Evolutionary conservation across 106 monocot species (phyloP).

Genomic region (Acanthochlamys bracteata): DNA sequence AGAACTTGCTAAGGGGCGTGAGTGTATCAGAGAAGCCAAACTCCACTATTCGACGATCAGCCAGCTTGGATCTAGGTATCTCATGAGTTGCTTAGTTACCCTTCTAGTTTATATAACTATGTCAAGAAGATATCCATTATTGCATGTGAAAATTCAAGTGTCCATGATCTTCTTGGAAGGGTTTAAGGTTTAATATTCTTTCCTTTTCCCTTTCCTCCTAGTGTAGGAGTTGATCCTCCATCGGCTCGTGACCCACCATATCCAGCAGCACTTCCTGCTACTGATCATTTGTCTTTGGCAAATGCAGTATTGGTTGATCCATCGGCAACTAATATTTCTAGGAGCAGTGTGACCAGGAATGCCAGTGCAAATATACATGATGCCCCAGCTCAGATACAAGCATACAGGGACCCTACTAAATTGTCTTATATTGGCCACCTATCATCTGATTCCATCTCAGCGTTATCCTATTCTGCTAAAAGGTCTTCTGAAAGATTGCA

Average conservation of each 20-base stretch:
- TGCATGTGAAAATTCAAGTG: not conserved
- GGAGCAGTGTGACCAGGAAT: conserved; percentile 33
- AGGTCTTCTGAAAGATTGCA: conserved; percentile 53
- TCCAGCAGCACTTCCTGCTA: conserved; percentile 50
- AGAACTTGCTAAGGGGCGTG: conserved; percentile 87
- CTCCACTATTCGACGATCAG: conserved; percentile 43
- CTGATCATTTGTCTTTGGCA: conserved; percentile 39
- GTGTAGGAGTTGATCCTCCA: conserved; percentile 93
- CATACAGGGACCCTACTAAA: conserved; percentile 35
- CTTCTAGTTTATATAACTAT: not conserved
- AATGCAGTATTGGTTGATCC: conserved; percentile 42
- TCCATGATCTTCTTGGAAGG: not conserved
- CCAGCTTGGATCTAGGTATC: conserved; percentile 98
- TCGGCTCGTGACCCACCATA: conserved; percentile 81
- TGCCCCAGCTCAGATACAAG: conserved; percentile 26
- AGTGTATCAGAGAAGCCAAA: conserved; percentile 58
- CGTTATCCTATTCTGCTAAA: conserved; percentile 33
- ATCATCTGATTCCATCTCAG: conserved; percentile 51
- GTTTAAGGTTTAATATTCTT: not conserved
- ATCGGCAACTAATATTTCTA: conserved; percentile 24
- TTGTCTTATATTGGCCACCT: conserved; percentile 34
- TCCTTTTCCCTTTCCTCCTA: conserved; percentile 44
- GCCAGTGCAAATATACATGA: conserved; percentile 48
- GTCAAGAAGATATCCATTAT: not conserved
- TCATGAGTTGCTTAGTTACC: conserved; percentile 11